These are phyloP conservation scores for Deinandra increscens DNA, from an alignment of 129 eudicot species.

Conservation along the genomic window DNA sequence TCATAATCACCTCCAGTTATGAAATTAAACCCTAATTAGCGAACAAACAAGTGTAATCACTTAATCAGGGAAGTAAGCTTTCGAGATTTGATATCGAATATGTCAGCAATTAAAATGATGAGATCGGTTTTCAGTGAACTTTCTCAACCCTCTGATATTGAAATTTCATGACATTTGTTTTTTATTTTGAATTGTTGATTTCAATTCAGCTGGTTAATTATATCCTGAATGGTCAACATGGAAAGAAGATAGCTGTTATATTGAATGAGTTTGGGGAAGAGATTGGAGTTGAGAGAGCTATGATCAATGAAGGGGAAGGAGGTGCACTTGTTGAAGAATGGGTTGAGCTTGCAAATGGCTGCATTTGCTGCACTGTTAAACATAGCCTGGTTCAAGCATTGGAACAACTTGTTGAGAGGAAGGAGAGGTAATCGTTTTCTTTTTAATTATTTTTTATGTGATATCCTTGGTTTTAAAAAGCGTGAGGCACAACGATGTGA, in stretches of 20 bases:
- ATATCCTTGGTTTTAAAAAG: too few species aligned
- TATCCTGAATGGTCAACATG: slow-evolving; percentile 72
- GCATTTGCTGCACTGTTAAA: slow-evolving; percentile 94
- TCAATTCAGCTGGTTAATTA: slow-evolving; percentile 68
- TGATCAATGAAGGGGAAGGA: slow-evolving; percentile 94
- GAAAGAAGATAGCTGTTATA: slow-evolving; percentile 94
- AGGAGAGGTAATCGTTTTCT: slow-evolving; percentile 59
- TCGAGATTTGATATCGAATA: background rate
- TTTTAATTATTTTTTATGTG: background rate
- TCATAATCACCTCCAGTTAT: background rate
- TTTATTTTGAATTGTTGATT: background rate
- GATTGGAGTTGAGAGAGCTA: slow-evolving; percentile 95
- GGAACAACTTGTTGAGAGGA: slow-evolving; percentile 86
- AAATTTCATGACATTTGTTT: background rate
- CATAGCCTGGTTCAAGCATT: slow-evolving; percentile 94
- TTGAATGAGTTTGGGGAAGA: slow-evolving; percentile 97
- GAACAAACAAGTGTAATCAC: background rate
- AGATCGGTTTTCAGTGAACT: background rate
- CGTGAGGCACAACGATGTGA: too few species aligned
- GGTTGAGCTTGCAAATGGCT: slow-evolving; percentile 98
- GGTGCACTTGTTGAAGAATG: slow-evolving; percentile 94
- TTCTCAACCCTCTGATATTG: background rate
- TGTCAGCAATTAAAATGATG: background rate
- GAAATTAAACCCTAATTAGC: slow-evolving; percentile 17
- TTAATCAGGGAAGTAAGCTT: background rate